Evolutionary conservation across 1,139 yeast genomes (phyloP).

Genomic region (Geotrichum restrictum): DNA sequence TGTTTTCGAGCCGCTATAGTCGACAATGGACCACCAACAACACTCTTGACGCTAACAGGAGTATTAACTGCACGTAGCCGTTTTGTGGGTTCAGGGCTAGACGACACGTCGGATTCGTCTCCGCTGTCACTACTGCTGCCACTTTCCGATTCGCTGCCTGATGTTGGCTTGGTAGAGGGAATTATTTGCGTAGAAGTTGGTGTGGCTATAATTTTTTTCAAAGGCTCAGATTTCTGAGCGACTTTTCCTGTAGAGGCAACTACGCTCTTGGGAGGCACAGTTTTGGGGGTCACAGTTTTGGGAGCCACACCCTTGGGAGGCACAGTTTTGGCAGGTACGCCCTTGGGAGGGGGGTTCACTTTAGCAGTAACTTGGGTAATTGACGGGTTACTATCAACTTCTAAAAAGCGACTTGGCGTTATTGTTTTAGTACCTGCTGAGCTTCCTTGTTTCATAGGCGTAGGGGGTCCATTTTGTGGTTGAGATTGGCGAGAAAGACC

Average conservation of each 20-base stretch:
- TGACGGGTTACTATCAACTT: neutral
- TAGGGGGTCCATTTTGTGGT: neutral
- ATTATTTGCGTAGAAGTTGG: no score
- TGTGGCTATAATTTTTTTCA: neutral
- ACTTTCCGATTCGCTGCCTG: conserved; percentile 7
- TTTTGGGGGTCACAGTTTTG: no score
- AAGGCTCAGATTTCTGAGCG: neutral
- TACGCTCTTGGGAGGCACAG: no score
- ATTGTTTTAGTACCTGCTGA: neutral
- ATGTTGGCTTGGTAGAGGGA: no score
- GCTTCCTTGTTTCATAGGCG: neutral
- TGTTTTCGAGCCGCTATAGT: conserved; percentile 4
- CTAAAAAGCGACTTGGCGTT: neutral
- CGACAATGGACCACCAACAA: neutral
- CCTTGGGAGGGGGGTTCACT: neutral
- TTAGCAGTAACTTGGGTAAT: neutral
- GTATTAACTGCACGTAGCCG: conserved; percentile 26
- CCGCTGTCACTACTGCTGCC: conserved; percentile 20
- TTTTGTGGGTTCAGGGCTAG: conserved; percentile 26
- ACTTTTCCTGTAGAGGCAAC: neutral
- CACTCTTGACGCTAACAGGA: conserved; percentile 17
- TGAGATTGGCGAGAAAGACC: no score
- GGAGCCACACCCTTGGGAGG: no score
- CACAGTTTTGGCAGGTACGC: neutral
- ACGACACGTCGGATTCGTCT: conserved; percentile 22